Conservation (phyloP, 306 rosid genomes). For the Cucurbita ficifolia region DNA sequence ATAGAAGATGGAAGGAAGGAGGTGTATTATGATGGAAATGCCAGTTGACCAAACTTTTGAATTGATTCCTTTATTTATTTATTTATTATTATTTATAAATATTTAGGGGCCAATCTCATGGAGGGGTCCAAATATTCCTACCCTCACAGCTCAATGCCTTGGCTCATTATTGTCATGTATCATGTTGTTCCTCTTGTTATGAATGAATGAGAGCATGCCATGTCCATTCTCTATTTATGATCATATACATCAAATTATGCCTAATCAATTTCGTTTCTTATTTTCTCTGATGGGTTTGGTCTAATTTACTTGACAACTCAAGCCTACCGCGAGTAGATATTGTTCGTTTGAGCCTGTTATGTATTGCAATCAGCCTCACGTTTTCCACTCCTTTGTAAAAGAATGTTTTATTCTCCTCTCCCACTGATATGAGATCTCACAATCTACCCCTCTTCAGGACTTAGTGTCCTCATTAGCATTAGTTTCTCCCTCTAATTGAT, state of each 20-base stretch:
- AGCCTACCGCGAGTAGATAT: too few relatives aligned
- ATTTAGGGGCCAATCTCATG: neutral
- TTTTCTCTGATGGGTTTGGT: too few relatives aligned
- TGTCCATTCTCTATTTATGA: neutral
- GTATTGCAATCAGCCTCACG: too few relatives aligned
- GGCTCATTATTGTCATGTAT: neutral
- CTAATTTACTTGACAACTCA: too few relatives aligned
- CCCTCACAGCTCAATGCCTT: neutral
- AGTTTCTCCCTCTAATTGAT: too few relatives aligned
- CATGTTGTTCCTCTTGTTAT: conserved; percentile 1
- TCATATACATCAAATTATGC: neutral
- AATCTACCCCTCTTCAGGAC: too few relatives aligned
- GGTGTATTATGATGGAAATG: conserved; percentile 1
- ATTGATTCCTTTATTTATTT: neutral
- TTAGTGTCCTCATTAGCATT: too few relatives aligned
- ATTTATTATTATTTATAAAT: neutral
- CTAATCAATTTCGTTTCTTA: neutral
- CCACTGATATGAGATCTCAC: too few relatives aligned
- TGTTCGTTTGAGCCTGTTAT: too few relatives aligned
- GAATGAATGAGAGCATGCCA: neutral
- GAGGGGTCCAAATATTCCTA: conserved; percentile 5
- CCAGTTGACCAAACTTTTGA: conserved; percentile 7
- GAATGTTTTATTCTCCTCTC: too few relatives aligned
- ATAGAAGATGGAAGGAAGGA: neutral
- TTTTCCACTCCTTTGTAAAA: too few relatives aligned